phyloP scores from a whole-genome alignment of 495 filamentous ascomycete species.

The Trichocladium uniseriatum region DNA sequence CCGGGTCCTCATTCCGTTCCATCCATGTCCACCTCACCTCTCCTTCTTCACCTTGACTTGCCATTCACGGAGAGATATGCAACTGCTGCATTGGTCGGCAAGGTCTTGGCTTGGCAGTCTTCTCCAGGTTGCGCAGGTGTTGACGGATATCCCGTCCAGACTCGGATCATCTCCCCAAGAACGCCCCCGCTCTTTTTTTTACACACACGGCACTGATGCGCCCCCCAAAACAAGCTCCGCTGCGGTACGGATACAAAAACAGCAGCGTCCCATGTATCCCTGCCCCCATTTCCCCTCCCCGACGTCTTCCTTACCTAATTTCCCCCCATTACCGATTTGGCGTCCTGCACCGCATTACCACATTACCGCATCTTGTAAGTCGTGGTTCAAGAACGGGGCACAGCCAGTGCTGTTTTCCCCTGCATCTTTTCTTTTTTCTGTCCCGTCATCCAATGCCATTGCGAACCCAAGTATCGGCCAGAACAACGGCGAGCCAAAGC shows the following conservation, averaged over 20 bases:
- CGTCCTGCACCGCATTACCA: constrained; percentile 1
- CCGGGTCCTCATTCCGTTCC: background rate
- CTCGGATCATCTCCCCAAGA: background rate
- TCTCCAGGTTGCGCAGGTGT: background rate
- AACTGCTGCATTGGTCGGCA: background rate
- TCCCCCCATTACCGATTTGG: constrained; percentile 3
- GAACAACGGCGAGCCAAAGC: background rate
- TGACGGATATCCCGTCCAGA: background rate
- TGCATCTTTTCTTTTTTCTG: background rate
- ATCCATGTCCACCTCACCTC: background rate
- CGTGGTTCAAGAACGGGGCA: background rate
- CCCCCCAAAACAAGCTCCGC: background rate
- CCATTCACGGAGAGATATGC: background rate
- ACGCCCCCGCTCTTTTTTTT: constrained; percentile 1
- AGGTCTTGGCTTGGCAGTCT: background rate
- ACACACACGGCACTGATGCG: constrained; percentile 2
- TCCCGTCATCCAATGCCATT: background rate
- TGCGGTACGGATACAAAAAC: constrained; percentile 11
- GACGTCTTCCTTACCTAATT: constrained; percentile 18
- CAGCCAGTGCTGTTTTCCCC: constrained; percentile 1
- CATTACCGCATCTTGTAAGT: constrained; percentile 12
- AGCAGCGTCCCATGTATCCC: constrained; percentile 8
- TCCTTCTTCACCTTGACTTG: background rate
- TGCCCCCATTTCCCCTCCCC: constrained; percentile 4
- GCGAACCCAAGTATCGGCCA: background rate